Evolutionary conservation across 1,284 basidiomycete species (phyloP).

Genomic region (Ceratobasidium sp.): DNA sequence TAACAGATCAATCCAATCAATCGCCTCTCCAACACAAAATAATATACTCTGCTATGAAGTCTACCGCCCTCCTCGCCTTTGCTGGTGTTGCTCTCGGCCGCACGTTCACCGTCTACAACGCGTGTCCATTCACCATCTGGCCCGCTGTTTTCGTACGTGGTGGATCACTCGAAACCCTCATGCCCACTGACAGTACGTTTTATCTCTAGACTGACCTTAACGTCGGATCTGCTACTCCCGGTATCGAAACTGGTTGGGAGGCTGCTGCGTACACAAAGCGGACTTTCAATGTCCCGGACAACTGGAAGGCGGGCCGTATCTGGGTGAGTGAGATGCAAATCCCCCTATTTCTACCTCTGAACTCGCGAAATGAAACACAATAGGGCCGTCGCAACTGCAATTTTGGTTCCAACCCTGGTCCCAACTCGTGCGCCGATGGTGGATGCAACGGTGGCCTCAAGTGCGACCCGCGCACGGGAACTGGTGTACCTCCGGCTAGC

Average conservation of each 20-base stretch:
- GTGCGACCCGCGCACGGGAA: constrained; percentile 48
- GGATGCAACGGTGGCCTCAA: constrained; percentile 58
- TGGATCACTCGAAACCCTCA: too few species aligned
- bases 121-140: constrained; percentile 41
- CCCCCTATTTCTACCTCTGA: too few species aligned
- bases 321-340: constrained; percentile 49
- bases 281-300: constrained; percentile 56
- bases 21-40: too few species aligned
- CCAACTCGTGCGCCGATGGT: constrained; percentile 62
- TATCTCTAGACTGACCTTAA: constrained; percentile 41
- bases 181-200: too few species aligned
- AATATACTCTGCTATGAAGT: background rate
- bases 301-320: constrained; percentile 59
- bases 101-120: constrained; percentile 51
- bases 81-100: constrained; percentile 49
- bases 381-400: constrained; percentile 59
- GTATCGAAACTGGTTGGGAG: constrained; percentile 52
- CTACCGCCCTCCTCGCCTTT: constrained; percentile 45
- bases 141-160: constrained; percentile 36
- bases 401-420: constrained; percentile 56
- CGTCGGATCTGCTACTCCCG: constrained; percentile 45
- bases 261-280: constrained; percentile 52
- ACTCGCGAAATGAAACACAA: too few species aligned
- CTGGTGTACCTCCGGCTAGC: too few species aligned
- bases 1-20: too few species aligned